Percentiles rank a stretch among this genome's conserved stretches.
phyloP scores from a whole-genome alignment of 371 early-diverging fungal genomes.

The Rhizopus arrhizus region DNA sequence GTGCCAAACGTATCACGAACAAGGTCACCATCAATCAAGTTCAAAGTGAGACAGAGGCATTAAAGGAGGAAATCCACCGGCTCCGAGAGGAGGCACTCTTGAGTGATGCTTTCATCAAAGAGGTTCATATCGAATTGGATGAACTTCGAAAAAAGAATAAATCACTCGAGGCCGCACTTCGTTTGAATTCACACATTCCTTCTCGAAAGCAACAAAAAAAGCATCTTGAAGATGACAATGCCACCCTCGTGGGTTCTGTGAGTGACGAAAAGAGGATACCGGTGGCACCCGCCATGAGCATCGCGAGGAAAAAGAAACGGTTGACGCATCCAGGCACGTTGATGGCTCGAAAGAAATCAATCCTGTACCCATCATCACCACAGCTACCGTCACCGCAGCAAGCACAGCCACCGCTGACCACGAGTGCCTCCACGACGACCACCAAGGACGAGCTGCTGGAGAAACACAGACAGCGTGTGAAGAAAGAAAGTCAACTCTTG shows the following conservation, averaged over 20 bases:
- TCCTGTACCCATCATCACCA: too few relatives aligned
- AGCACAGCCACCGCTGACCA: too few relatives aligned
- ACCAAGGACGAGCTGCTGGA: slow-evolving; percentile 3
- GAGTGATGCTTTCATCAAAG: slow-evolving; percentile 30
- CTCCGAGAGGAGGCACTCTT: slow-evolving; percentile 14
- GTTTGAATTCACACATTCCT: too few relatives aligned
- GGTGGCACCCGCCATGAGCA: slow-evolving; percentile 1
- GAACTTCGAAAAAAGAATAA: slow-evolving; percentile 14
- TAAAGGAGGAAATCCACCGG: slow-evolving; percentile 22
- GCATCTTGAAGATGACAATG: slow-evolving; percentile 9
- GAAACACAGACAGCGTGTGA: slow-evolving; percentile 22
- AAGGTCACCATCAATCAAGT: slow-evolving; percentile 54
- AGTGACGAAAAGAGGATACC: not conserved
- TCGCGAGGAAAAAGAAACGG: slow-evolving; percentile 8
- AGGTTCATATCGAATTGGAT: slow-evolving; percentile 27
- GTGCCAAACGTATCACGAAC: slow-evolving; percentile 86
- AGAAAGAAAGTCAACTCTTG: slow-evolving; percentile 18
- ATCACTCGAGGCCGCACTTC: not conserved
- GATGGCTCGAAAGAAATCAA: too few relatives aligned
- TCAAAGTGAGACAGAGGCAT: slow-evolving; percentile 25
- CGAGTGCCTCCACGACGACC: not conserved
- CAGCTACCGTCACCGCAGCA: not conserved
- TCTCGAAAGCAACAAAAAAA: not conserved
- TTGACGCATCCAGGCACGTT: not conserved
- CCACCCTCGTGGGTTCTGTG: slow-evolving; percentile 13